These are phyloP conservation scores for Penicillium coprophilum DNA, from an alignment of 495 filamentous ascomycete species.

Conservation along the genomic window DNA sequence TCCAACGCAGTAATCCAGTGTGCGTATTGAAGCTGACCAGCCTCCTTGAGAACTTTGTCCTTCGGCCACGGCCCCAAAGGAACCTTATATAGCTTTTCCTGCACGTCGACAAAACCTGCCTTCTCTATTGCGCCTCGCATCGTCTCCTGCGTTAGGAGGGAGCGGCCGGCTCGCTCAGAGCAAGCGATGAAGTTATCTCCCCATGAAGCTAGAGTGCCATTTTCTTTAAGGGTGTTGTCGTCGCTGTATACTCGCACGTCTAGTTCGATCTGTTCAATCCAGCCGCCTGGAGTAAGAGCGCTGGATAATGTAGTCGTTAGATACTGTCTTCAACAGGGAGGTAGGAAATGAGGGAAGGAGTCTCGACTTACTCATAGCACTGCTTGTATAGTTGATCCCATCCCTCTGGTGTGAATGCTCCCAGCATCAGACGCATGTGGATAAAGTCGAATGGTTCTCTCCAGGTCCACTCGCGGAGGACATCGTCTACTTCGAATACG, in stretches of 20 bases:
- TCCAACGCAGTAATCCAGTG: slow-evolving; percentile 47
- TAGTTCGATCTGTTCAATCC: slow-evolving; percentile 54
- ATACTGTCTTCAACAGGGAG: too few relatives aligned
- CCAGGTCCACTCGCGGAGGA: slow-evolving; percentile 27
- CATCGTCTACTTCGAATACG: slow-evolving; percentile 31
- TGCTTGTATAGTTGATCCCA: slow-evolving; percentile 31
- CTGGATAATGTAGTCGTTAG: not conserved
- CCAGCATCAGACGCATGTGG: slow-evolving; percentile 25
- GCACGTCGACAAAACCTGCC: slow-evolving; percentile 34
- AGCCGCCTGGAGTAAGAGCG: slow-evolving; percentile 48
- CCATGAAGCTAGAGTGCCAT: slow-evolving; percentile 24
- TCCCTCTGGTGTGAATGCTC: slow-evolving; percentile 20
- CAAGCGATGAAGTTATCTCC: slow-evolving; percentile 24
- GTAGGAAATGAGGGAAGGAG: not conserved
- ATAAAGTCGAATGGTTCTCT: slow-evolving; percentile 33
- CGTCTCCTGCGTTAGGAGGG: slow-evolving; percentile 19
- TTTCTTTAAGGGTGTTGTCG: slow-evolving; percentile 37
- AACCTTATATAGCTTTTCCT: slow-evolving; percentile 51
- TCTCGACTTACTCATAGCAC: slow-evolving; percentile 27
- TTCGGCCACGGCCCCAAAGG: slow-evolving; percentile 65
- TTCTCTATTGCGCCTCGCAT: slow-evolving; percentile 21
- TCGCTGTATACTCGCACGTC: slow-evolving; percentile 38
- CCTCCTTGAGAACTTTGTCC: slow-evolving; percentile 60
- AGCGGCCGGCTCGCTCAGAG: slow-evolving; percentile 16
- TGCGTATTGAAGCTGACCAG: slow-evolving; percentile 59